Percentiles rank a stretch among this genome's conserved stretches.
These are phyloP conservation scores for Xylaria telfairii DNA, from an alignment of 495 filamentous ascomycete species.

Conservation along the genomic window DNA sequence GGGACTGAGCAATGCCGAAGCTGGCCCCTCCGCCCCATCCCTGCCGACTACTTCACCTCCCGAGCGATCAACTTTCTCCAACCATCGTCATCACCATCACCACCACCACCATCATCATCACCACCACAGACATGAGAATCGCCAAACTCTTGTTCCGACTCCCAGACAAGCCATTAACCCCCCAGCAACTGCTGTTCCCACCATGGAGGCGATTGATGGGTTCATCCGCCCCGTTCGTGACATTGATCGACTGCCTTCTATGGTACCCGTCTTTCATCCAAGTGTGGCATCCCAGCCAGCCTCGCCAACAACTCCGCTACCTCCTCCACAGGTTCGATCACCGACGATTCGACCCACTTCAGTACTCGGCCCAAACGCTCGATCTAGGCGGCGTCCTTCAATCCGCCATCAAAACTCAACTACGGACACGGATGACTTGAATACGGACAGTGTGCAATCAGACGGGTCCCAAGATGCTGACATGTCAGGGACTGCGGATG, in stretches of 20 bases:
- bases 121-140: conserved; percentile 64
- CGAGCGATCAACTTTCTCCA: conserved; percentile 69
- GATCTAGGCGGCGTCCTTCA: conserved; percentile 69
- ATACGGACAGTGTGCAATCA: conserved; percentile 74
- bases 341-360: conserved; percentile 60
- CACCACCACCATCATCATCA: conserved; percentile 65
- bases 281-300: conserved; percentile 86
- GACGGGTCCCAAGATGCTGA: conserved; percentile 68
- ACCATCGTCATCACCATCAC: conserved; percentile 55
- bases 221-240: conserved; percentile 86
- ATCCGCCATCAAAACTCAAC: conserved; percentile 88
- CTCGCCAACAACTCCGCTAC: conserved; percentile 89
- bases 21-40: conserved; percentile 68
- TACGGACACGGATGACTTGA: conserved; percentile 84
- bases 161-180: conserved; percentile 66
- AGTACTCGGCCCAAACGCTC: conserved; percentile 48
- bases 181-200: conserved; percentile 69
- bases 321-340: conserved; percentile 61
- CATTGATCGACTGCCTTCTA: conserved; percentile 82
- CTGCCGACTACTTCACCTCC: conserved; percentile 76
- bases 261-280: conserved; percentile 74
- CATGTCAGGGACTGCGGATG: conserved; percentile 75
- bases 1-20: conserved; percentile 51
- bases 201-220: conserved; percentile 75
- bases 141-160: conserved; percentile 58